phyloP scores from a whole-genome alignment of 2,329 filamentous ascomycete species.

The Blastomyces emzantsi region DNA sequence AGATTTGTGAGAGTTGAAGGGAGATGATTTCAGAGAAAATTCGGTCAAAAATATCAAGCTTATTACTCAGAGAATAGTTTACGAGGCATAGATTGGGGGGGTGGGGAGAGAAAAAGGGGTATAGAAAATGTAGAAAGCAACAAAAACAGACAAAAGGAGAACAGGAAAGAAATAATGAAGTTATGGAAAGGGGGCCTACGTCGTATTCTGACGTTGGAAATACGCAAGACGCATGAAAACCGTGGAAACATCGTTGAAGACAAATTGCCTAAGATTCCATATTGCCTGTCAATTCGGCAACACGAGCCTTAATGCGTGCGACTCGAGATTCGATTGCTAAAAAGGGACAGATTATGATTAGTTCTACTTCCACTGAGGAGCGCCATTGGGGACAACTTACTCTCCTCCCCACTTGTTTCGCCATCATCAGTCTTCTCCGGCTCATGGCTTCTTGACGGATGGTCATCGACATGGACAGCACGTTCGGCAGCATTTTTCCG shows the following conservation, averaged over 20 bases:
- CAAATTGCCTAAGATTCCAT: constrained; percentile 48
- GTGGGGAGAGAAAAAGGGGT: background rate
- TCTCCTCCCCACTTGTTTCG: constrained; percentile 95
- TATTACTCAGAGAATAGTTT: background rate
- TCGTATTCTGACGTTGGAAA: background rate
- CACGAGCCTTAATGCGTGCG: constrained; percentile 92
- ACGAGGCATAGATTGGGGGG: background rate
- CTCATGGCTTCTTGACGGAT: constrained; percentile 50
- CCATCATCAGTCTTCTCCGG: constrained; percentile 60
- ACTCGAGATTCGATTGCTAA: constrained; percentile 91
- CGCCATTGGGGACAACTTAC: constrained; percentile 46
- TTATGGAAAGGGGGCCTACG: background rate
- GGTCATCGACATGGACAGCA: constrained; percentile 58
- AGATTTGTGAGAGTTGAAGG: background rate
- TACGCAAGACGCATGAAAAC: background rate
- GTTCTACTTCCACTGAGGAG: background rate
- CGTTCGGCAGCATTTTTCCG: constrained; percentile 86
- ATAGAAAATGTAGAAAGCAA: background rate
- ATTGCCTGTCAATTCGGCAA: constrained; percentile 84
- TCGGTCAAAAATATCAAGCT: background rate
- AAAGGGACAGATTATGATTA: background rate
- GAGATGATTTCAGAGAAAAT: background rate
- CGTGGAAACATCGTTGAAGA: constrained; percentile 3
- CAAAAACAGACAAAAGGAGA: background rate
- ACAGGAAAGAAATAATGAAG: background rate